These are phyloP conservation scores for Aspergillus puulaauensis DNA, from an alignment of 2,329 filamentous ascomycete species.

Conservation along the genomic window DNA sequence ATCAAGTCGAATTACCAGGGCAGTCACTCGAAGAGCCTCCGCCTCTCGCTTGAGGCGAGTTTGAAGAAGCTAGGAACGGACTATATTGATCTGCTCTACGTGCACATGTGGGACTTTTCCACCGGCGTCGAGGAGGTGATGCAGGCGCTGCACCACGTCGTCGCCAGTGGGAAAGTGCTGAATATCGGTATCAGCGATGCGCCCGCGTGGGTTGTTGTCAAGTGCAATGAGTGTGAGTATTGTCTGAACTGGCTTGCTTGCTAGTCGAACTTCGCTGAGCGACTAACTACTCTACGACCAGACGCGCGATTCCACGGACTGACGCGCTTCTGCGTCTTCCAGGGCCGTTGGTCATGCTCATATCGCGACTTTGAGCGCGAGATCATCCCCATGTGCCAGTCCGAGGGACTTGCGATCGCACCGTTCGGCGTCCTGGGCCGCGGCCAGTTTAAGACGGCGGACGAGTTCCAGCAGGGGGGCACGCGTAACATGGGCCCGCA, in stretches of 20 bases:
- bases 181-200: conserved; percentile 3
- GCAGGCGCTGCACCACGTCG: not conserved
- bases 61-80: not conserved
- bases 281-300: not conserved
- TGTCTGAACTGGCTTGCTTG: not conserved
- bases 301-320: conserved; percentile 3
- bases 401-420: not conserved
- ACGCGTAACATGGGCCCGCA: not conserved
- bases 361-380: conserved; percentile 4
- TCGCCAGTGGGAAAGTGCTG: not conserved
- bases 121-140: conserved; percentile 1
- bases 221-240: conserved; percentile 1
- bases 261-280: not conserved
- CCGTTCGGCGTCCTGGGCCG: not conserved
- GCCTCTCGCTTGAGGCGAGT: not conserved
- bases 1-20: conserved; percentile 45
- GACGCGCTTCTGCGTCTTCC: conserved; percentile 2
- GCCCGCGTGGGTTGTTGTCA: conserved; percentile 5
- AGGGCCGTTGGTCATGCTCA: not conserved
- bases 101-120: conserved; percentile 2
- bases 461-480: not conserved
- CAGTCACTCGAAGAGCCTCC: not conserved
- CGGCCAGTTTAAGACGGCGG: not conserved
- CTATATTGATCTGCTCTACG: conserved; percentile 1
- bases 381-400: conserved; percentile 2